Evolutionary conservation across 495 filamentous ascomycete genomes (phyloP), one percentile per base, ranked within the genome.

Genomic region (Friedmanniomyces endolithicus): DNA sequence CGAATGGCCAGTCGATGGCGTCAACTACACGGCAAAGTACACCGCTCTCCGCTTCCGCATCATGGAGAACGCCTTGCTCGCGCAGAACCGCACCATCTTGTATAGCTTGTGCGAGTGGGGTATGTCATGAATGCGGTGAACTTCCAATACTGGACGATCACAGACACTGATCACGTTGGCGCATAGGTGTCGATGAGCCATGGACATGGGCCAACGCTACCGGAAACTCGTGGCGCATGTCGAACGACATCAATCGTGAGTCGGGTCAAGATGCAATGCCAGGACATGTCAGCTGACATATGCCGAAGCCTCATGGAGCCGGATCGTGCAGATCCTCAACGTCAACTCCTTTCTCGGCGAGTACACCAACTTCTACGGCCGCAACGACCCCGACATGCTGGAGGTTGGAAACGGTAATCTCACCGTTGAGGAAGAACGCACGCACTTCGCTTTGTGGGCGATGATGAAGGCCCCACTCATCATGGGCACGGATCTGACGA

Each of bases 41-140:
- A 78, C 76, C 0, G 71, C 73, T 11, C 57, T 68, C 11, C 71
- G 79, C 31, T 86, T 79, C 64, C 60, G 58, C 0, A 63, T 56
- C 0, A 88, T 88, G 84, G 68, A 73, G 0, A 72, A 83, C 53
- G 84, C 84, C 1, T 67, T 87, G 16, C 57, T 75, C 1, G 64
- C 61, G 16, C 76, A 75, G 0, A 70, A 74, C 54, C 66, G 78
- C 8, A 72, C 74, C 0, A 86, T 88, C 43, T 64, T 83, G 14
- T 88, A 79, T 67, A 79, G 74, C 12, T 68, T 87, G 1, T 88
- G 83, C 63, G 71, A 78, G 45, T 84, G 82, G 82, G 83, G 83
- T 25, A 59, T 20, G 35, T 16, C 2, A 16, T 53, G 11, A 8
- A 31, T 6, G 34, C n/a, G n/a, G n/a, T 31, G 27, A n/a, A 6